Evolutionary conservation across 768 basidiomycete genomes (phyloP).

Genomic region (Cystofilobasidium capitatum): DNA sequence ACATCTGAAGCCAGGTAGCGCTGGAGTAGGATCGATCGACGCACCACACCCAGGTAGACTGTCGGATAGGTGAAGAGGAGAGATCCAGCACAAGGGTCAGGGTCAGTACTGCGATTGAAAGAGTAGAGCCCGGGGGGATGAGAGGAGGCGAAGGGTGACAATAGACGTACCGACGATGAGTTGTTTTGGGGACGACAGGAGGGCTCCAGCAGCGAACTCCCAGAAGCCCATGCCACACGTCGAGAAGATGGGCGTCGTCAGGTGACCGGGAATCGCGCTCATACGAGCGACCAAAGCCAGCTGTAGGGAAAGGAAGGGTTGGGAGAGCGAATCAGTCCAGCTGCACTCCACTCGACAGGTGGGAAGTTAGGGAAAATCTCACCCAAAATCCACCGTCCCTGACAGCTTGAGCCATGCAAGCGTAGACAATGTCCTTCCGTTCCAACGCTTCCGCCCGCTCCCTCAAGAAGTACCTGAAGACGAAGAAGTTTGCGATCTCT

Average conservation of each 20-base stretch:
- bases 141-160: no score
- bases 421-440: constrained; percentile 44
- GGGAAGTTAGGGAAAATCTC: background rate
- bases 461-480: constrained; percentile 53
- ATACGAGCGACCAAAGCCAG: constrained; percentile 66
- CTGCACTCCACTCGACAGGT: background rate
- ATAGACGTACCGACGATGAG: background rate
- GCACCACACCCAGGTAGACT: constrained; percentile 1
- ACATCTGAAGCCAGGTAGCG: no score
- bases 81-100: no score
- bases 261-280: constrained; percentile 79
- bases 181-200: constrained; percentile 38
- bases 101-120: no score
- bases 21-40: no score
- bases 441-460: constrained; percentile 62
- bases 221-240: constrained; percentile 66
- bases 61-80: no score
- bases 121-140: no score
- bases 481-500: constrained; percentile 68
- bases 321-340: background rate
- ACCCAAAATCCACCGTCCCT: constrained; percentile 74
- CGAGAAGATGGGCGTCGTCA: constrained; percentile 59
- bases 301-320: constrained; percentile 2
- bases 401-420: constrained; percentile 51
- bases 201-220: constrained; percentile 34